Conservation (phyloP, 2,329 filamentous ascomycete species). For the Pseudogymnoascus sp. region DNA sequence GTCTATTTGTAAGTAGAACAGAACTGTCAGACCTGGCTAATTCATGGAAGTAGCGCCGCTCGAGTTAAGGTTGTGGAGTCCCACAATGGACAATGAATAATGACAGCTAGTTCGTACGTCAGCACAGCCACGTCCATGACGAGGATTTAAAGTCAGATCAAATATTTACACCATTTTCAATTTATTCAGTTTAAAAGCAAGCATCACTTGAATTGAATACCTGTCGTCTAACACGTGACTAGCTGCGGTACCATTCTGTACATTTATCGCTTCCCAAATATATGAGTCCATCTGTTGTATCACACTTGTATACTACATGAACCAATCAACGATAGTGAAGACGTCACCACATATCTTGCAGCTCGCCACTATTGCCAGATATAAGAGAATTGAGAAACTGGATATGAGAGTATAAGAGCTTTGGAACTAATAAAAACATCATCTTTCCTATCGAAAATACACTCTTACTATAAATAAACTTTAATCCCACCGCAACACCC, state of each 20-base stretch:
- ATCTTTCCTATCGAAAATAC: too few species aligned
- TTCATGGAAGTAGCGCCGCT: neutral
- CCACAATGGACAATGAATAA: neutral
- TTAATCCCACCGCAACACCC: neutral
- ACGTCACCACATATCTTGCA: neutral
- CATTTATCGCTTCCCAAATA: neutral
- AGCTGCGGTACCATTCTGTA: neutral
- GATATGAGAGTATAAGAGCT: slow-evolving; percentile 6
- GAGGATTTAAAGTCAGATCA: neutral
- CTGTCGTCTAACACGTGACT: neutral
- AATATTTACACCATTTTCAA: neutral
- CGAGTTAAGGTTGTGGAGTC: neutral
- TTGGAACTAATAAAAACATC: neutral
- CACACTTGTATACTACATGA: neutral
- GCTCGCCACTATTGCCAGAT: neutral
- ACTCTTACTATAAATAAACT: neutral
- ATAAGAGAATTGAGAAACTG: too few species aligned
- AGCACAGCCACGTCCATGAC: neutral
- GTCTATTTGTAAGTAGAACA: neutral
- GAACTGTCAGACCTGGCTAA: neutral
- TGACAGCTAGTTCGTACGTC: neutral
- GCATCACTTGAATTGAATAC: neutral
- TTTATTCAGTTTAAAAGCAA: neutral
- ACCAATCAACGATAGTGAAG: neutral
- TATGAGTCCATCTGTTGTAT: neutral